phyloP scores from a whole-genome alignment of 176 grass and related monocot genomes.

The Otatea glauca region DNA sequence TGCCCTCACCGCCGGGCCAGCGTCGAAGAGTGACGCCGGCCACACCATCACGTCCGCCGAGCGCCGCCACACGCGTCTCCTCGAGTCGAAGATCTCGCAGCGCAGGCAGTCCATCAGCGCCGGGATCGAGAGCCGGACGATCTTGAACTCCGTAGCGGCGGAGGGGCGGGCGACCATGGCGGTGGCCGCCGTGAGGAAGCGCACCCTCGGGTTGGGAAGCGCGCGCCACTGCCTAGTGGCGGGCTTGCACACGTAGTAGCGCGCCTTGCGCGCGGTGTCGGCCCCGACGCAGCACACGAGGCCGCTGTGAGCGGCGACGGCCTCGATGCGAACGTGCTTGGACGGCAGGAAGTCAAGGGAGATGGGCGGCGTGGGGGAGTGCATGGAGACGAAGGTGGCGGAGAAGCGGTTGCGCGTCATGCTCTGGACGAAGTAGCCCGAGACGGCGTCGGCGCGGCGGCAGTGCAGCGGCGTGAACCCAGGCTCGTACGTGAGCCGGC shows the following conservation, averaged over 20 bases:
- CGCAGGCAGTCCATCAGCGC: constrained; percentile 12
- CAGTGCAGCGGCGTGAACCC: constrained; percentile 45
- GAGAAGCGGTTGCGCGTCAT: constrained; percentile 22
- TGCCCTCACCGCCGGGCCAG: constrained; percentile 14
- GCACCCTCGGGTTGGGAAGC: constrained; percentile 48
- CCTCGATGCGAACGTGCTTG: constrained; percentile 39
- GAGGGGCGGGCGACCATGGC: constrained; percentile 33
- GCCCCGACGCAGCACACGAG: constrained; percentile 48
- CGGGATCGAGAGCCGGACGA: constrained; percentile 40
- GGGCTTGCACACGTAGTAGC: constrained; percentile 59
- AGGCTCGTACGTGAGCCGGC: constrained; percentile 46
- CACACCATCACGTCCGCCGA: constrained; percentile 27
- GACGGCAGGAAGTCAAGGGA: constrained; percentile 49
- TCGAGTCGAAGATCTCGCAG: constrained; percentile 50
- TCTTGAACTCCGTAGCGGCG: constrained; percentile 34
- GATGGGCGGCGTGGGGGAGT: neutral
- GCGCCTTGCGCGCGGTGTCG: neutral
- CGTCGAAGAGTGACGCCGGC: neutral
- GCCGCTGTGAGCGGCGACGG: constrained; percentile 42
- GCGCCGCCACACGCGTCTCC: constrained; percentile 45
- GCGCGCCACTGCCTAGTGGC: constrained; percentile 49
- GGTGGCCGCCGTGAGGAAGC: constrained; percentile 13
- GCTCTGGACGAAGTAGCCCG: constrained; percentile 49
- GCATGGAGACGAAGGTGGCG: constrained; percentile 48
- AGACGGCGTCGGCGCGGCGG: constrained; percentile 41